Base-by-base conservation (phyloP, 1,284 basidiomycete genomes). In the Trichosporon asahii region DNA sequence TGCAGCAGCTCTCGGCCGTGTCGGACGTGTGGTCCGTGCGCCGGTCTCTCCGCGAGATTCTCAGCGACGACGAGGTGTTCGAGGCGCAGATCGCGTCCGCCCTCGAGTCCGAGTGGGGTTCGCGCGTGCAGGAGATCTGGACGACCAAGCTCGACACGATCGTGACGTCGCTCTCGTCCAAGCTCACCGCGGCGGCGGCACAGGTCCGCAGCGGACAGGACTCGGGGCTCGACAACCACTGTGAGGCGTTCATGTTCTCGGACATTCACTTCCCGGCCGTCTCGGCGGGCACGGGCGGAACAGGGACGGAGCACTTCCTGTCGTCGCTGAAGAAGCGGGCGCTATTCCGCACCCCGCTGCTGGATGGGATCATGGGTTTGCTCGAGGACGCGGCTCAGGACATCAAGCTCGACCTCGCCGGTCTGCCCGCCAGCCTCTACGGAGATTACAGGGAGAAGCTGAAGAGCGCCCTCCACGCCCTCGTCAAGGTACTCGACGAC, bases 1-100 rank as follows among this genome's bases (percentile, higher is more conserved):
- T 81, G 33, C 67, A 53, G 11, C 76, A 72, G 12, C 64, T 85
- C 23, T 68, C 75, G 21, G 76, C 75, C 5, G 78, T 83, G 1
- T 61, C 73, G 5, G 80, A 82, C 65, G 77, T 85, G 9, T 83
- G 83, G 83, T 66, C 73, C 0, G 76, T 83, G 29, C 73, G 81
- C 8, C 66, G 65, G 0, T 64, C 73, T 0, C 55, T 81, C 9
- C 53, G 68, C 3, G 66, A 68, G 12, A 53, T 79, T 3, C 70
- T 83, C 14, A 68, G 68, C 2, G 61, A 67, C 23, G 74, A 75
- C n/a, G 72, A 70, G 14, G 77, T 75, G 18, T 74, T 79, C 27
- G 73, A 78, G 66, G 25, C 23, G 33, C 65, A 72, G 18, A 77
- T 82, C 14, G 60, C 72, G 2, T 27, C 65, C 1, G 75, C 77